Evolutionary conservation across 768 basidiomycete genomes (phyloP).

Genomic region (Naganishia antarctica): DNA sequence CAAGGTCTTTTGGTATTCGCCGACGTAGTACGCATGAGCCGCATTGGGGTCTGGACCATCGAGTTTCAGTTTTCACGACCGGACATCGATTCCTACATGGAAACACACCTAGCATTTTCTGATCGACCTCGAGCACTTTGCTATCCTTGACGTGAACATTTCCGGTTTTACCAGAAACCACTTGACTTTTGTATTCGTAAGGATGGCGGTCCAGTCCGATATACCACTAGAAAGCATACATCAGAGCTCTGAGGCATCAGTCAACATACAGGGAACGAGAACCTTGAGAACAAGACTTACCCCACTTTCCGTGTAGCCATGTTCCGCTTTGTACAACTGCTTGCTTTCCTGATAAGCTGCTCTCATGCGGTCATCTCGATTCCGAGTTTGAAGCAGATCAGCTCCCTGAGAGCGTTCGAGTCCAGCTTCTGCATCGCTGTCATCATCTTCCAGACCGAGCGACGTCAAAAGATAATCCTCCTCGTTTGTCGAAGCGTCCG

Average conservation of each 20-base stretch:
- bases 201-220: constrained; percentile 13
- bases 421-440: background rate
- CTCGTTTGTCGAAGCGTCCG: constrained; percentile 4
- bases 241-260: background rate
- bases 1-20: constrained; percentile 8
- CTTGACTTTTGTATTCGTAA: constrained; percentile 9
- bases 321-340: constrained; percentile 7
- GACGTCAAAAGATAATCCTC: constrained; percentile 16
- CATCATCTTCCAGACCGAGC: constrained; percentile 15
- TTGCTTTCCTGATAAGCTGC: constrained; percentile 19
- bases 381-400: constrained; percentile 7
- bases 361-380: constrained; percentile 14
- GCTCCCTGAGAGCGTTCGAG: background rate
- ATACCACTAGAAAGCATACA: constrained; percentile 3
- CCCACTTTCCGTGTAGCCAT: constrained; percentile 5
- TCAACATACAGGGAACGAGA: background rate
- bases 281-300: background rate
- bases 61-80: background rate
- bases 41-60: background rate
- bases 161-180: constrained; percentile 4
- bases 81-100: background rate
- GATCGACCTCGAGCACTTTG: background rate
- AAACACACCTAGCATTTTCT: constrained; percentile 9
- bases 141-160: background rate
- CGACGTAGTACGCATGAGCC: background rate